Evolutionary conservation across 441 rosid species (phyloP).

Genomic region (Euphorbia schlechtendalii): DNA sequence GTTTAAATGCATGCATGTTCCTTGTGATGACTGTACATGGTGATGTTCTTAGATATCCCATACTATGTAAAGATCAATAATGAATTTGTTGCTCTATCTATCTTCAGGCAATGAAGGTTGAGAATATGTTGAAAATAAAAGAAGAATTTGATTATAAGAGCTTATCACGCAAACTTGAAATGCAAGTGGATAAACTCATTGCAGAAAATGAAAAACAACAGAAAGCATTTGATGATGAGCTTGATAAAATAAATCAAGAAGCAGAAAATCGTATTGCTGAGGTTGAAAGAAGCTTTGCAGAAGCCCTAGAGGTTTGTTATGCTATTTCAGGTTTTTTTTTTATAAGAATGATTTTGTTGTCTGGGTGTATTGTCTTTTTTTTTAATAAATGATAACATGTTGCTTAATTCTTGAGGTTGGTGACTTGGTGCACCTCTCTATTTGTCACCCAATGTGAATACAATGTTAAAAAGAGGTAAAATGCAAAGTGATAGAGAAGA

Average conservation of each 20-base stretch:
- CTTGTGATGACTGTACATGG: background rate
- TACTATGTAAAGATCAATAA: background rate
- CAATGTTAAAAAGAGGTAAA: background rate
- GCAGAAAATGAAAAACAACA: slow-evolving; percentile 94
- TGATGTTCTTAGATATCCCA: background rate
- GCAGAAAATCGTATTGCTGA: slow-evolving; percentile 68
- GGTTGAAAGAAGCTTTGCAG: slow-evolving; percentile 75
- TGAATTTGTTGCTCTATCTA: slow-evolving; percentile 14
- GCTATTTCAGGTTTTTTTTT: background rate
- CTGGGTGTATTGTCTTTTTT: background rate
- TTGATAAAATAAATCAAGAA: slow-evolving; percentile 72
- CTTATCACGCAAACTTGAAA: slow-evolving; percentile 84
- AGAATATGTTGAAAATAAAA: slow-evolving; percentile 96
- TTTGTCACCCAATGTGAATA: background rate
- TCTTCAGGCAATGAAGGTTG: slow-evolving; percentile 94
- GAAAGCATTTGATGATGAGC: slow-evolving; percentile 77
- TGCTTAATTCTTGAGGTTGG: background rate
- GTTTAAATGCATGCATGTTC: slow-evolving; percentile 2
- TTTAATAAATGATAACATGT: background rate
- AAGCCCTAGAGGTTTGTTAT: slow-evolving; percentile 78
- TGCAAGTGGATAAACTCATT: slow-evolving; percentile 85
- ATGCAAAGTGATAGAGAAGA: background rate
- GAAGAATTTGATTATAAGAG: slow-evolving; percentile 99
- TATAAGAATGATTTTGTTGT: background rate
- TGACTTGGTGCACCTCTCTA: background rate